Conservation (phyloP, 768 basidiomycete genomes). For the Pleurotus tuoliensis region DNA sequence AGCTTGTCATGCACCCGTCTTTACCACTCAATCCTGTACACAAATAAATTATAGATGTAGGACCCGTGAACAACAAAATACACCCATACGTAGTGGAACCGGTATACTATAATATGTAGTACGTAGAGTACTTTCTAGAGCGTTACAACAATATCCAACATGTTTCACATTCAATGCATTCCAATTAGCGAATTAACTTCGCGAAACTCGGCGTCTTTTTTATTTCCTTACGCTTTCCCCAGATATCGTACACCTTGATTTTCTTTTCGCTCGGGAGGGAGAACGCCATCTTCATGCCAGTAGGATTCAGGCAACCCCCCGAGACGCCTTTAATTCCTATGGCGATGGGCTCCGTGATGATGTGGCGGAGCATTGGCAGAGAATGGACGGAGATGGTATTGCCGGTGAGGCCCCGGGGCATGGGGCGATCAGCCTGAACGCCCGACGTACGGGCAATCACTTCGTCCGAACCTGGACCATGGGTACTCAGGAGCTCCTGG, state of each 20-base stretch:
- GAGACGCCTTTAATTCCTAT: conserved; percentile 45
- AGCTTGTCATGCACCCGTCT: conserved; percentile 76
- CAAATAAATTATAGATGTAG: neutral
- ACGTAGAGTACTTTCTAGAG: too few relatives aligned
- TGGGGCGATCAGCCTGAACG: conserved; percentile 10
- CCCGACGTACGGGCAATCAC: conserved; percentile 4
- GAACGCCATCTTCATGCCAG: conserved; percentile 49
- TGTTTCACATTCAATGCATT: too few relatives aligned
- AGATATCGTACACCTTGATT: conserved; percentile 60
- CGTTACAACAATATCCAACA: too few relatives aligned
- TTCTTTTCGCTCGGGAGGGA: conserved; percentile 64
- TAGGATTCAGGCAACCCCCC: conserved; percentile 52
- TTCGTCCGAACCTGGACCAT: conserved; percentile 36
- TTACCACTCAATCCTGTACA: conserved; percentile 18
- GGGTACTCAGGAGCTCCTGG: conserved; percentile 83
- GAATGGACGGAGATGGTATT: conserved; percentile 47
- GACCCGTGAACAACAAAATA: too few relatives aligned
- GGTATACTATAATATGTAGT: too few relatives aligned
- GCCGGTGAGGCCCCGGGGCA: conserved; percentile 11
- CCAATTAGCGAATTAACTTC: too few relatives aligned
- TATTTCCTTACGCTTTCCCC: conserved; percentile 40
- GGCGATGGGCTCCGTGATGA: conserved; percentile 37
- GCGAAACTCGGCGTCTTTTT: conserved; percentile 21
- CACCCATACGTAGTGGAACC: too few relatives aligned
- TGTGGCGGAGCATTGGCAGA: conserved; percentile 58